Percentiles rank a stretch among this genome's conserved stretches.
phyloP scores from a whole-genome alignment of 805 yeast genomes.

The Blastobotrys muscicola region DNA sequence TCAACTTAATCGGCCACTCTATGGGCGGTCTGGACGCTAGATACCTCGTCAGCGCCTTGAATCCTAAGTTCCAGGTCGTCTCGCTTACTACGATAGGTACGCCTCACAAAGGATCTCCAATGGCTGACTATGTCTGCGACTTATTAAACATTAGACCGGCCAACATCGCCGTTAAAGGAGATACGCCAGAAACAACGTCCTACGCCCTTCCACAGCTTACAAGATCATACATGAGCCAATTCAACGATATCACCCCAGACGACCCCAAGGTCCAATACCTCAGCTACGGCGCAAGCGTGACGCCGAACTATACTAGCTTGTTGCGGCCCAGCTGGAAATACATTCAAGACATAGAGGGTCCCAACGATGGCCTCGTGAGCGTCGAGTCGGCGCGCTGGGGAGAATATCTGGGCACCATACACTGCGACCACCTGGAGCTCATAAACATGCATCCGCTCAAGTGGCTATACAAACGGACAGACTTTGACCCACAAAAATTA shows the following conservation, averaged over 20 bases:
- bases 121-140: slow-evolving; percentile 59
- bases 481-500: slow-evolving; percentile 57
- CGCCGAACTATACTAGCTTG: slow-evolving; percentile 52
- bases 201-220: slow-evolving; percentile 57
- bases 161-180: slow-evolving; percentile 7
- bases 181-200: slow-evolving; percentile 18
- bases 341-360: slow-evolving; percentile 41
- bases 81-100: slow-evolving; percentile 80
- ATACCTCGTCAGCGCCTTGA: slow-evolving; percentile 54
- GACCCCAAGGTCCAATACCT: slow-evolving; percentile 60
- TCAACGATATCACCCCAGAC: slow-evolving; percentile 45
- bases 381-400: slow-evolving; percentile 80
- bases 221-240: slow-evolving; percentile 39
- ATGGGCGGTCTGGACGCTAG: slow-evolving; percentile 92
- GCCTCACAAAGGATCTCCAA: slow-evolving; percentile 80
- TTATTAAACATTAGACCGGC: slow-evolving; percentile 7
- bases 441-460: slow-evolving; percentile 51
- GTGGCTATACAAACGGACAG: slow-evolving; percentile 23
- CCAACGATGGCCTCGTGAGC: slow-evolving; percentile 82
- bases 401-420: slow-evolving; percentile 63
- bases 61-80: slow-evolving; percentile 44
- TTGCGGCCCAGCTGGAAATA: slow-evolving; percentile 58
- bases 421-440: slow-evolving; percentile 77
- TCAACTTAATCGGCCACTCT: slow-evolving; percentile 79
- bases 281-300: slow-evolving; percentile 72